Evolutionary conservation across 371 early-diverging fungal species (phyloP).

Genomic region (Polyrhizophydium stewartii): DNA sequence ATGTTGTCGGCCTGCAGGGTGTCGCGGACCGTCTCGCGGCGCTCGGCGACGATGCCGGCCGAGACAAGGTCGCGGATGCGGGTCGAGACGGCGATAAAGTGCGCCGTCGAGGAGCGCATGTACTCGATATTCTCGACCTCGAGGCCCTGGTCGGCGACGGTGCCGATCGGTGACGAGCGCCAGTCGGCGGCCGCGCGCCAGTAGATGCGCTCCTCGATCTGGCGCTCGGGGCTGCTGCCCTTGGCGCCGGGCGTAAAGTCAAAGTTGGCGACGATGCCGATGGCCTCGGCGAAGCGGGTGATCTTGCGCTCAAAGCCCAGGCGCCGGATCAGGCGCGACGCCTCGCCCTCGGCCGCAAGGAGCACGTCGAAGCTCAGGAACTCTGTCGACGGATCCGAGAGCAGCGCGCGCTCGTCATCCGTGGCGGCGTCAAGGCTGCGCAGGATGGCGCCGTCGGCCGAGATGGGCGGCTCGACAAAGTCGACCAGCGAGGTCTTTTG

Average conservation of each 20-base stretch:
- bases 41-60: conserved; percentile 18
- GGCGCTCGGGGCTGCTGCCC: conserved; percentile 15
- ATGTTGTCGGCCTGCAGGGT: conserved; percentile 23
- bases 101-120: conserved; percentile 27
- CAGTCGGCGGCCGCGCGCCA: conserved; percentile 22
- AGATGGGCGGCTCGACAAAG: conserved; percentile 23
- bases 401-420: background rate
- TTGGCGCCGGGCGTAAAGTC: conserved; percentile 21
- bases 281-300: conserved; percentile 26
- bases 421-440: background rate
- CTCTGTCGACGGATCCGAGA: background rate
- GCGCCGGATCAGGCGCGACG: conserved; percentile 28
- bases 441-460: conserved; percentile 22
- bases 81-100: conserved; percentile 32
- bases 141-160: conserved; percentile 17
- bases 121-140: conserved; percentile 39
- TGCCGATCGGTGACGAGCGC: conserved; percentile 22
- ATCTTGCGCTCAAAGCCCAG: conserved; percentile 34
- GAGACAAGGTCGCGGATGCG: conserved; percentile 10
- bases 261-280: conserved; percentile 40
- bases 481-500: conserved; percentile 21
- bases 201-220: conserved; percentile 23
- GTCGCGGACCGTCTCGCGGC: conserved; percentile 11
- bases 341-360: conserved; percentile 37
- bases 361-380: conserved; percentile 22